Evolutionary conservation across 2,329 filamentous ascomycete genomes (phyloP).

Genomic region (Leptosphaerulina australis): DNA sequence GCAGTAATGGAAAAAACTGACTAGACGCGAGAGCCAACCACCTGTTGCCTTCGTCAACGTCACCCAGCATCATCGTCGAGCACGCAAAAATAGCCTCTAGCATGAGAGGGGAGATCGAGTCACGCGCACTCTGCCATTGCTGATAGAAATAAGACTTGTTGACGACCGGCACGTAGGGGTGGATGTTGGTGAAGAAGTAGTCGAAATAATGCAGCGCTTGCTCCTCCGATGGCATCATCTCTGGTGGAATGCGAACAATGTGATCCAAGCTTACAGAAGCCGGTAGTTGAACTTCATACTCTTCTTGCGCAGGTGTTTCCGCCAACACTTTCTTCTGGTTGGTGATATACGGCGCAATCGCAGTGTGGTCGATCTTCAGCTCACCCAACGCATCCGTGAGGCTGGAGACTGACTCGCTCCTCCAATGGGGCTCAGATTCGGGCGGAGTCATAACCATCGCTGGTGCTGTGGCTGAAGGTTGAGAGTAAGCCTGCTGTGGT

Average conservation of each 20-base stretch:
- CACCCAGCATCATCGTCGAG: conserved; percentile 80
- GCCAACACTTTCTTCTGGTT: conserved; percentile 63
- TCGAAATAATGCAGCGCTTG: conserved; percentile 84
- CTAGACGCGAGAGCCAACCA: conserved; percentile 91
- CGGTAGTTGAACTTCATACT: conserved; percentile 74
- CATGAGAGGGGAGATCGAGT: conserved; percentile 86
- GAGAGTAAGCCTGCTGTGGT: conserved; percentile 43
- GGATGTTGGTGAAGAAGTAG: conserved; percentile 87
- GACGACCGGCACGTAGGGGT: conserved; percentile 89
- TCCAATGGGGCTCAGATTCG: conserved; percentile 58
- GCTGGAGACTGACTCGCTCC: conserved; percentile 61
- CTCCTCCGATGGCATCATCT: conserved; percentile 89
- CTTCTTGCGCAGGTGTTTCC: conserved; percentile 69
- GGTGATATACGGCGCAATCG: conserved; percentile 86
- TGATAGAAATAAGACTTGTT: conserved; percentile 83
- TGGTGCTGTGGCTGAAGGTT: conserved; percentile 32
- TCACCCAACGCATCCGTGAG: conserved; percentile 83
- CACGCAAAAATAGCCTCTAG: conserved; percentile 92
- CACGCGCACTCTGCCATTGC: conserved; percentile 83
- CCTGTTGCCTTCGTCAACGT: conserved; percentile 82
- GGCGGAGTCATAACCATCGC: conserved; percentile 43
- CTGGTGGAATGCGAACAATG: conserved; percentile 85
- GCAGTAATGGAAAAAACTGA: conserved; percentile 55
- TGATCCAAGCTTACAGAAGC: conserved; percentile 71
- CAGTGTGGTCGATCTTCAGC: conserved; percentile 84